Base-by-base conservation (phyloP, 768 basidiomycete species). In the Psilocybe azurescens region DNA sequence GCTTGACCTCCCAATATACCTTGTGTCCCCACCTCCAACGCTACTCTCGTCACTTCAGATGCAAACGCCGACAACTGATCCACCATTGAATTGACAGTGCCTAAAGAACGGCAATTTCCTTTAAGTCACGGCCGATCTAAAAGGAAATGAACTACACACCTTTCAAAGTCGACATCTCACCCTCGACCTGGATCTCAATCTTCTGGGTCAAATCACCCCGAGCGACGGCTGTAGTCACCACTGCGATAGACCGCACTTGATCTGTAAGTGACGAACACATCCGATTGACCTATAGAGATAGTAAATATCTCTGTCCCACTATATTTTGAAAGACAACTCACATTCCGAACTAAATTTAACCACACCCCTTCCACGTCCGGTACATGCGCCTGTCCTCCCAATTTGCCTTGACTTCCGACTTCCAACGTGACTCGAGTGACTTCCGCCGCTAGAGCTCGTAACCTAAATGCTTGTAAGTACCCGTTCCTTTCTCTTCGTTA, bases 81-180 rank as follows among this genome's bases (percentile, higher is more conserved):
- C 72, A 96, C 93, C 95, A 97, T 97, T n/a, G 89, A 90, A 70
- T 96, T 96, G 65, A 94, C 91, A 10, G 92, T 94, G 20, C 84
- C 79, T 81, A 28, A 49, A 50, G 41, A 13, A 58, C 33, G 7
- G 20, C n/a, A 44, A 41, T 14, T 56, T 57, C 10, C 50, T 53
- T 16, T 36, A 4, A 18, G 33, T 2, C 33, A 36, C 2, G 11
- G 3, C 33, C 51, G n/a, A n/a, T 14, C 18, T 28, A 48, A 72
- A n/a, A 32, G 11, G 5, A 48, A n/a, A 61, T 18, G 46, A 39
- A 30, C 32, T 28, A 69, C 70, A 10, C 29, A 77, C 81, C 74
- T 69, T 92, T 93, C 75, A 94, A 81, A 14, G 90, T 90, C 14
- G 84, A 84, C 89, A 97, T 96, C 70, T 97, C 95, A 53, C 83